phyloP scores from a whole-genome alignment of 108 stramenopile species.

The Skeletonema costatum region DNA sequence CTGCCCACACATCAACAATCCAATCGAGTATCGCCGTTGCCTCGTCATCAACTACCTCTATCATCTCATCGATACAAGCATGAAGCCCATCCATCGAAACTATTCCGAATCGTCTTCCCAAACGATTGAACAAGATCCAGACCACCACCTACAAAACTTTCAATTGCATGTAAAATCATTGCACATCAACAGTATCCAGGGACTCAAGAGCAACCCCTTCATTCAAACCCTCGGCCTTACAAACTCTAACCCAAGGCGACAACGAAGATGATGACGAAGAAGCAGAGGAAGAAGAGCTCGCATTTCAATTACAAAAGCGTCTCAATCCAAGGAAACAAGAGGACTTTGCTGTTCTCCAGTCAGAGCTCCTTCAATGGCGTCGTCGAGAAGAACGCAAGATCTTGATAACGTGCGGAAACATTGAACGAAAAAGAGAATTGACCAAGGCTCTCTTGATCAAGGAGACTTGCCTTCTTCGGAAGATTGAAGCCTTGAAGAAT shows the following conservation, averaged over 20 bases:
- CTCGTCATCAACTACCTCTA: too few species aligned
- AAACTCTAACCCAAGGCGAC: not conserved
- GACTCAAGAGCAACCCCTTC: not conserved
- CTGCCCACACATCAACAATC: too few species aligned
- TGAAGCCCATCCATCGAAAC: not conserved
- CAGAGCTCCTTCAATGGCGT: conserved; percentile 35
- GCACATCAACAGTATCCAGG: not conserved
- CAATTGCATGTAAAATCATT: not conserved
- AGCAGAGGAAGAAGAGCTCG: not conserved
- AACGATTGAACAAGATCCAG: conserved; percentile 5
- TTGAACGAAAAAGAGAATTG: conserved; percentile 20
- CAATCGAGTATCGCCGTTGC: too few species aligned
- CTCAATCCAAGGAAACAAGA: conserved; percentile 26
- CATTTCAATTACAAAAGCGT: conserved; percentile 21
- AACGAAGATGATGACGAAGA: not conserved
- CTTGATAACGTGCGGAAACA: conserved; percentile 1
- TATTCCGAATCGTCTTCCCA: conserved; percentile 18
- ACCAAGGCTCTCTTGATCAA: conserved; percentile 7
- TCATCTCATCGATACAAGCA: not conserved
- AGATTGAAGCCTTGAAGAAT: conserved; percentile 27
- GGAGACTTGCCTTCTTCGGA: conserved; percentile 28
- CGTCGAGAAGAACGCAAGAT: conserved; percentile 40
- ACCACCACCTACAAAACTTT: not conserved
- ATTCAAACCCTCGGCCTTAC: not conserved
- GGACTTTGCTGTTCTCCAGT: conserved; percentile 30